These are phyloP conservation scores for Dacryopinax primogenitus DNA, from an alignment of 768 basidiomycete species.

Conservation along the genomic window DNA sequence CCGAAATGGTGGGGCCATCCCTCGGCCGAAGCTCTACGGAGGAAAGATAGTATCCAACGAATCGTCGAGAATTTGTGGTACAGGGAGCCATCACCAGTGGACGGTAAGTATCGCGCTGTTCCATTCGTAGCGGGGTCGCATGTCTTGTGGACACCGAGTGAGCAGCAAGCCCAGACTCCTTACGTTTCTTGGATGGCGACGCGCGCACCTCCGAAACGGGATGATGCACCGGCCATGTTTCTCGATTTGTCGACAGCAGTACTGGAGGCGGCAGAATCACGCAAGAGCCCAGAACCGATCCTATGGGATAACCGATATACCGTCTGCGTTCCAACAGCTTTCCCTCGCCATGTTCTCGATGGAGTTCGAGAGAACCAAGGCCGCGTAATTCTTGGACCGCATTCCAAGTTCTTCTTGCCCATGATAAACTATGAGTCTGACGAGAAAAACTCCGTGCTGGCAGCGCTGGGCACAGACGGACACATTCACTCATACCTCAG, in stretches of 20 bases:
- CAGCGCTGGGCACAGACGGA: not conserved
- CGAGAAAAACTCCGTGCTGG: not conserved
- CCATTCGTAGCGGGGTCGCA: conserved; percentile 47
- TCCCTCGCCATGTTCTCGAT: not conserved
- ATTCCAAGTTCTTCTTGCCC: not conserved
- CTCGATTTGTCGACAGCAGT: not conserved
- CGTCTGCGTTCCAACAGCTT: not conserved
- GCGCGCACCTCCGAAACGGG: not conserved
- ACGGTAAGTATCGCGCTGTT: conserved; percentile 20
- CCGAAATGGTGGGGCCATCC: conserved; percentile 64
- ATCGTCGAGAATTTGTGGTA: conserved; percentile 42
- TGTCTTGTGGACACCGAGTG: conserved; percentile 45
- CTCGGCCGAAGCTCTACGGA: conserved; percentile 47
- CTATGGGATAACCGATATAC: not conserved
- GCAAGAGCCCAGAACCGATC: not conserved
- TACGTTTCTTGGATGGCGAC: not conserved
- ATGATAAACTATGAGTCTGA: not conserved
- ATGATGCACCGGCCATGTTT: not conserved
- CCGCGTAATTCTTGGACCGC: not conserved
- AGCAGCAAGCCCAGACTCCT: not conserved
- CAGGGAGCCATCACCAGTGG: conserved; percentile 10
- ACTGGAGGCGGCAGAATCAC: not conserved
- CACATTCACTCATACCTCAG: not conserved
- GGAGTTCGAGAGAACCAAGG: not conserved
- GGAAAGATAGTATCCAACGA: conserved; percentile 33